Conservation (phyloP, 208 protist species). For the Acanthamoeba royreba region DNA sequence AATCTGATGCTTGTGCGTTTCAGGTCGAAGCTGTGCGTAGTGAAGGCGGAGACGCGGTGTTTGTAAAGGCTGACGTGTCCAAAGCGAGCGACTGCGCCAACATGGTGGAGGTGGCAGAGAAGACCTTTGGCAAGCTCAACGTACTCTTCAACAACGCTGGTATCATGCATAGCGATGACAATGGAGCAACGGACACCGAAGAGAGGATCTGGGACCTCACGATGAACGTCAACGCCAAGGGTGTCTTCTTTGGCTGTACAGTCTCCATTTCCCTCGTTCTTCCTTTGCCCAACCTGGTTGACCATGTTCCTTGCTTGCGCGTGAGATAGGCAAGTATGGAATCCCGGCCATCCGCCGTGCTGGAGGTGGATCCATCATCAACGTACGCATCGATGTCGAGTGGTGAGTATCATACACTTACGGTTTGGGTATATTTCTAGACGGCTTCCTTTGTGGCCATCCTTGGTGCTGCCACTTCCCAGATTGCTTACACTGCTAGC, state of each 20-base stretch:
- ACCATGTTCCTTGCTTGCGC: neutral
- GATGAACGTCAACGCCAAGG: slow-evolving; percentile 79
- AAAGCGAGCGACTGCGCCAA: slow-evolving; percentile 67
- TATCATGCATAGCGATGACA: slow-evolving; percentile 78
- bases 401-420: too few relatives aligned
- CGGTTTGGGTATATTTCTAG: too few relatives aligned
- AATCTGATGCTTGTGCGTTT: too few relatives aligned
- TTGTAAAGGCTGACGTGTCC: slow-evolving; percentile 65
- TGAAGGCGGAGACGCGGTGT: slow-evolving; percentile 57
- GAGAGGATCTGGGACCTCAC: slow-evolving; percentile 76
- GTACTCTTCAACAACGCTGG: slow-evolving; percentile 83
- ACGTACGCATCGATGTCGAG: too few relatives aligned
- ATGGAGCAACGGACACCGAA: slow-evolving; percentile 67
- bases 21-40: slow-evolving; percentile 46
- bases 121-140: slow-evolving; percentile 78
- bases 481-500: slow-evolving; percentile 79
- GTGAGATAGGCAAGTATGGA: slow-evolving; percentile 75
- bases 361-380: slow-evolving; percentile 80
- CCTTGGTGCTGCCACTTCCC: slow-evolving; percentile 79
- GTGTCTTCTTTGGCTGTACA: slow-evolving; percentile 39
- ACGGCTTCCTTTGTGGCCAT: slow-evolving; percentile 80
- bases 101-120: slow-evolving; percentile 73
- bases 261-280: too few relatives aligned
- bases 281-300: too few relatives aligned
- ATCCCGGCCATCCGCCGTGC: slow-evolving; percentile 74